Evolutionary conservation across 306 rosid species (phyloP), one percentile per base, ranked within the genome.

Genomic region (Trichosanthes truncata): DNA sequence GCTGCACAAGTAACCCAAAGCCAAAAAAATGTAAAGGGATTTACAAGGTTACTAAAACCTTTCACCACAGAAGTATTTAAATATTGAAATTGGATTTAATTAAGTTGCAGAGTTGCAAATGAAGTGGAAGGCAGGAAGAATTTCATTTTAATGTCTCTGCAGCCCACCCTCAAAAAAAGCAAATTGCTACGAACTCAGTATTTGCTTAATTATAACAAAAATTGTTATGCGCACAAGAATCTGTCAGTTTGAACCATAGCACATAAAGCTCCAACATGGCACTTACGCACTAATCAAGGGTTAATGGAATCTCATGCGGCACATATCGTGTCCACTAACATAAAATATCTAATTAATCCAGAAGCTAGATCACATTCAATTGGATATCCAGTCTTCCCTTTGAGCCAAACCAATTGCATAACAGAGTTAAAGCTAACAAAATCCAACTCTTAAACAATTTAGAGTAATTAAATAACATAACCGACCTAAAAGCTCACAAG

Each of bases 401-500:
- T 2, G 7, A 26, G 56, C 38, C 15, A 78, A 62, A 41, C 61
- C 81, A 79, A 43, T 31, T 18, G 48, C 67, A 49, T 11, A 23
- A 79, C 66, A 36, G 48, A 48, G 46, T 72, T 79, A 2, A 20
- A 51, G 82, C 41, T 7, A 35, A 17, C 23, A 45, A 49, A 36
- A 48, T 62, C 46, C 26, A 62, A 25, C 38, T 48, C 21, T 40
- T 1, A 55, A 68, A 79, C 49, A 48, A 41, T 33, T 57, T 72
- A 62, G 46, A 77, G 46, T 63, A 86, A 41, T 77, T 43, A 57
- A 63, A 52, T 56, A 62, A 67, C 23, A 75, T 5, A 73, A 85
- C 90, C 80, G 63, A 95, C 98, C 97, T n/a, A 96, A 87, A 41
- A 90, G 89, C 89, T 91, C 90, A 87, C 97, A 93, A 78, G 99